phyloP scores from a whole-genome alignment of 768 basidiomycete genomes.

The Boletus sp. region DNA sequence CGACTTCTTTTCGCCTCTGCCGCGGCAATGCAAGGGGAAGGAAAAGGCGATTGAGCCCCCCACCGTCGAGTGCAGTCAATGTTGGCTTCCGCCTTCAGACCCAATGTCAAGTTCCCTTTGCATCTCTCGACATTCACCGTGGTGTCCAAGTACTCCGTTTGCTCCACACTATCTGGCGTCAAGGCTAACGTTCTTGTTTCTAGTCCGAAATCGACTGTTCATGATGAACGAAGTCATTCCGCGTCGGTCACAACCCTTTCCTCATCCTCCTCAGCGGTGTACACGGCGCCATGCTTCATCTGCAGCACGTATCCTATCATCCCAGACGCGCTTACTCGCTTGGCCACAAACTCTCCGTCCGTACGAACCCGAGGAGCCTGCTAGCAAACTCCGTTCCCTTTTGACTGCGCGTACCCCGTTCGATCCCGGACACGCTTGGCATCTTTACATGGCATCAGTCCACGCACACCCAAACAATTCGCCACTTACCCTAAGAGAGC shows the following conservation, averaged over 20 bases:
- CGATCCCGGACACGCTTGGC: slow-evolving; percentile 42
- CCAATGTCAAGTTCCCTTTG: slow-evolving; percentile 45
- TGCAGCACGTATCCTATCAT: slow-evolving; percentile 16
- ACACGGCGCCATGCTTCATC: slow-evolving; percentile 24
- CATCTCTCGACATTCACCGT: slow-evolving; percentile 45
- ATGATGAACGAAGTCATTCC: slow-evolving; percentile 37
- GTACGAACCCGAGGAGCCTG: slow-evolving; percentile 5
- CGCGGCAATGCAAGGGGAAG: slow-evolving; percentile 54
- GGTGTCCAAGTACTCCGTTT: slow-evolving; percentile 43
- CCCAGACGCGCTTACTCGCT: slow-evolving; percentile 13
- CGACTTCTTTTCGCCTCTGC: slow-evolving; percentile 57
- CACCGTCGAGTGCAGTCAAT: slow-evolving; percentile 31
- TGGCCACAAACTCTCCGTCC: slow-evolving; percentile 1
- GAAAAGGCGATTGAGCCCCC: slow-evolving; percentile 38
- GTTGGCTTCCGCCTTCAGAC: slow-evolving; percentile 9
- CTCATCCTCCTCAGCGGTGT: slow-evolving; percentile 16
- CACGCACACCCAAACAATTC: slow-evolving; percentile 8
- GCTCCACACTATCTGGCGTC: not conserved
- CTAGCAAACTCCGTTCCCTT: slow-evolving; percentile 19
- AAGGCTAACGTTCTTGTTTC: slow-evolving; percentile 7
- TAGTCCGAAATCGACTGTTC: slow-evolving; percentile 36
- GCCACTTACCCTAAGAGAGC: slow-evolving; percentile 22
- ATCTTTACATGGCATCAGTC: slow-evolving; percentile 30
- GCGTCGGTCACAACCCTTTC: slow-evolving; percentile 20
- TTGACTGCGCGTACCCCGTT: slow-evolving; percentile 22